Evolutionary conservation across 2,329 filamentous ascomycete species (phyloP).

Genomic region (Davidsoniella virescens): DNA sequence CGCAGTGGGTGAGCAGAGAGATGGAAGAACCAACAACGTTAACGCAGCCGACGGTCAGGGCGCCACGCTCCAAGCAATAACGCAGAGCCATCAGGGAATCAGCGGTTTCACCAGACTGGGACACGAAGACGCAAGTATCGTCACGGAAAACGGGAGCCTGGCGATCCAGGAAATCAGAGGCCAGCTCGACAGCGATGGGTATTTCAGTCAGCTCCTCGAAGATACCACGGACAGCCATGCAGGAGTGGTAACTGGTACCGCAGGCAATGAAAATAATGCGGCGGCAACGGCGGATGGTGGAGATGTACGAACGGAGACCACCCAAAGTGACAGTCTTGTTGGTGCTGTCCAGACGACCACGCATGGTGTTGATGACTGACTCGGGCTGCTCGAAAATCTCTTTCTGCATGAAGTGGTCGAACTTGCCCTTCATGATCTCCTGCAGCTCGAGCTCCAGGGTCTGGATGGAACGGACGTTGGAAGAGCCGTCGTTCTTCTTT

Average conservation of each 20-base stretch:
- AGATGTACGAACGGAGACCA: constrained; percentile 89
- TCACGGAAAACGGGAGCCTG: constrained; percentile 97
- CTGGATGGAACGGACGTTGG: constrained; percentile 95
- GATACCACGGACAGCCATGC: constrained; percentile 95
- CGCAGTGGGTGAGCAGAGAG: constrained; percentile 95
- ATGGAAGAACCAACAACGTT: constrained; percentile 98
- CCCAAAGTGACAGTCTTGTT: constrained; percentile 94
- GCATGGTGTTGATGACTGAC: constrained; percentile 99
- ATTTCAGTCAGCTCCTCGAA: constrained; percentile 98
- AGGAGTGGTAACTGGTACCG: constrained; percentile 96
- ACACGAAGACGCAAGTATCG: constrained; percentile 97
- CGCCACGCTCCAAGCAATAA: constrained; percentile 95
- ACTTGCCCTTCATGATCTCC: constrained; percentile 99
- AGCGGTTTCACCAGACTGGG: constrained; percentile 94
- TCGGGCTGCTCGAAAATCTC: constrained; percentile 99
- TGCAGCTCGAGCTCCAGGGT: constrained; percentile 97
- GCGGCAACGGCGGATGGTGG: constrained; percentile 88
- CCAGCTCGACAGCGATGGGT: constrained; percentile 89
- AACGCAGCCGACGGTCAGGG: constrained; percentile 92
- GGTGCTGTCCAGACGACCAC: constrained; percentile 82
- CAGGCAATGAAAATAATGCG: constrained; percentile 98
- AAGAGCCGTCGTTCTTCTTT: constrained; percentile 90
- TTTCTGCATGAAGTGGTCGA: constrained; percentile 99
- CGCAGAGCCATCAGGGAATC: constrained; percentile 93
- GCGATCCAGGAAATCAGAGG: constrained; percentile 94